Conservation (phyloP, 1,284 basidiomycete genomes). For the Melampsora occidentalis region DNA sequence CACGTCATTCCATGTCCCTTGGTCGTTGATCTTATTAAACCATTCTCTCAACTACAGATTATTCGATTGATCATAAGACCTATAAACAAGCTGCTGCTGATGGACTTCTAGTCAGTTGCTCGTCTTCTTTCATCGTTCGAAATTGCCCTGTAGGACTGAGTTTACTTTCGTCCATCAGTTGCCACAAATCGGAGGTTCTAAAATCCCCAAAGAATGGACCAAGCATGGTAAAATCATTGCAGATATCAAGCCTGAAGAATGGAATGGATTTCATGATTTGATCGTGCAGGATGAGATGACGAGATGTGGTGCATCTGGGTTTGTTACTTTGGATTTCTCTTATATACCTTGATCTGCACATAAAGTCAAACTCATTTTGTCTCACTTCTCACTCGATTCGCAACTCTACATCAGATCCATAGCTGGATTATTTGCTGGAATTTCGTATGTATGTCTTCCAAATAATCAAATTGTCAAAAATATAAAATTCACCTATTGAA, state of each 20-base stretch:
- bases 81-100: conserved; percentile 42
- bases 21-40: conserved; percentile 31
- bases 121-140: not conserved
- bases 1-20: not conserved
- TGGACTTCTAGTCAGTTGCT: conserved; percentile 29
- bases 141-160: not conserved
- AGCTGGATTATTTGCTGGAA: conserved; percentile 35
- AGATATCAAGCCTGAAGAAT: conserved; percentile 39
- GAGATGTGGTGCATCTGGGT: conserved; percentile 45
- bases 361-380: not conserved
- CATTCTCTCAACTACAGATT: conserved; percentile 1
- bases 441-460: conserved; percentile 32
- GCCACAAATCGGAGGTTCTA: conserved; percentile 31
- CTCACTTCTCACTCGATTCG: not conserved
- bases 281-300: conserved; percentile 39
- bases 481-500: not conserved
- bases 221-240: conserved; percentile 42
- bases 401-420: conserved; percentile 15
- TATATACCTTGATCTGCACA: not conserved
- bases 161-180: conserved; percentile 6
- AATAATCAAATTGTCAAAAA: not conserved
- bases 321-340: not conserved
- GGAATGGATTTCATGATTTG: conserved; percentile 46
- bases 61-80: conserved; percentile 32
- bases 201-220: conserved; percentile 41